A percentile compares a stretch with the other conserved stretches of the same genome.
Evolutionary conservation across 1,139 yeast genomes (phyloP).

Genomic region (Williopsis jadinii): DNA sequence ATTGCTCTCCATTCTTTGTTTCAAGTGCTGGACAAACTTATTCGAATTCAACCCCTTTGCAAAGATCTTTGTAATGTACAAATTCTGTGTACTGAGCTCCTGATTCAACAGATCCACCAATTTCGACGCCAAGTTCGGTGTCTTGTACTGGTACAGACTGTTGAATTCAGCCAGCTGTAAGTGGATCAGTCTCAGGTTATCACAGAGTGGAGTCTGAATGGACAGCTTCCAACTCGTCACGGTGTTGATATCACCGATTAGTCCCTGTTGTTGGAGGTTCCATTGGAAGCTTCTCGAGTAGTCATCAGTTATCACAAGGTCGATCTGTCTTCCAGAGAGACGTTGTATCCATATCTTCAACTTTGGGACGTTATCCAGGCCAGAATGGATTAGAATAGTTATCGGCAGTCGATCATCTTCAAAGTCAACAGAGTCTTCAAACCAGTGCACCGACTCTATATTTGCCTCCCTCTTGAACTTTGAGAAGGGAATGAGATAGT

Average conservation of each 20-base stretch:
- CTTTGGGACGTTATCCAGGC: conserved; percentile 10
- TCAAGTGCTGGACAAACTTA: conserved; percentile 27
- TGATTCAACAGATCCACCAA: conserved; percentile 27
- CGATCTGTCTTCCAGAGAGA: conserved; percentile 12
- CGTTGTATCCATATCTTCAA: conserved; percentile 16
- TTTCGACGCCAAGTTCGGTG: conserved; percentile 30
- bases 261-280: background rate
- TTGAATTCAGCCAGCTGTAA: conserved; percentile 15
- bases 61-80: conserved; percentile 32
- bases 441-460: conserved; percentile 56
- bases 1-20: background rate
- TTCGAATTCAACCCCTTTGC: conserved; percentile 42
- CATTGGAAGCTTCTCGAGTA: conserved; percentile 1
- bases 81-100: conserved; percentile 28
- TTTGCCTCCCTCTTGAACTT: conserved; percentile 48
- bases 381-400: conserved; percentile 16
- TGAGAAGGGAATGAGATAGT: conserved; percentile 55
- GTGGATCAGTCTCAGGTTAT: conserved; percentile 3
- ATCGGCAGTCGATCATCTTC: background rate
- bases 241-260: background rate
- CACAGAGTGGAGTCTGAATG: background rate
- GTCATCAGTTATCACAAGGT: conserved; percentile 19
- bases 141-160: conserved; percentile 29
- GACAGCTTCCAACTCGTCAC: conserved; percentile 2
- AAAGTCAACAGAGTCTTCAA: conserved; percentile 20